Conservation (phyloP, 2,329 filamentous ascomycete species). For the Zymoseptoria ardabiliae region DNA sequence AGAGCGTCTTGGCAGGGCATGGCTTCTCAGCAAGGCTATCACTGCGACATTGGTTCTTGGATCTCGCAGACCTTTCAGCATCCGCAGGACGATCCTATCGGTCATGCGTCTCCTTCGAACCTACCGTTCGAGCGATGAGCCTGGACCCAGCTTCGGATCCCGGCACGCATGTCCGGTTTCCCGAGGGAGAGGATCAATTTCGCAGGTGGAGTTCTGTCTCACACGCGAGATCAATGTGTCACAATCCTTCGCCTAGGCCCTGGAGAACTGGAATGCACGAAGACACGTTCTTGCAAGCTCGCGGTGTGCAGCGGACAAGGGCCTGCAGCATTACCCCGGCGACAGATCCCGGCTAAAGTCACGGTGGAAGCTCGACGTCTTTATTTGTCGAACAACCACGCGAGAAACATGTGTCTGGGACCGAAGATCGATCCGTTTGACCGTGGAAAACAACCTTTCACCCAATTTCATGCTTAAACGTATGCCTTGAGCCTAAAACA, state of each 20-base stretch:
- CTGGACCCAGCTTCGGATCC: background rate
- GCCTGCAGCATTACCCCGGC: background rate
- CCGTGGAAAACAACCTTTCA: background rate
- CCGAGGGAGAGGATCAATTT: background rate
- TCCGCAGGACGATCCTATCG: background rate
- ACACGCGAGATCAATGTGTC: background rate
- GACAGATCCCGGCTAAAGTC: background rate
- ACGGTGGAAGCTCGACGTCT: background rate
- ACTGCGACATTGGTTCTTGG: background rate
- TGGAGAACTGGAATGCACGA: background rate
- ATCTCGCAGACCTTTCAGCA: background rate
- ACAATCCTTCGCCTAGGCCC: background rate
- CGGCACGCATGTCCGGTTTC: background rate
- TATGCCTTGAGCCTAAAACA: background rate
- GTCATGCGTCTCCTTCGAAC: background rate
- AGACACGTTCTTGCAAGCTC: background rate
- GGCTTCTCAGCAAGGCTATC: background rate
- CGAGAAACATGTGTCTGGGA: background rate
- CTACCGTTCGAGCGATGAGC: background rate
- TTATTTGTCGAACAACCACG: background rate
- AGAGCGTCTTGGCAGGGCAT: background rate
- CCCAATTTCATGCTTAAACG: background rate
- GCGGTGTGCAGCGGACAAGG: background rate
- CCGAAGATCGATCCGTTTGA: background rate
- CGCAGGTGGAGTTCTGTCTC: background rate